Percentiles rank a stretch among this genome's conserved stretches.
These are phyloP conservation scores for Gaertneriomyces sp. DNA, from an alignment of 192 early-diverging fungal species.

Conservation along the genomic window DNA sequence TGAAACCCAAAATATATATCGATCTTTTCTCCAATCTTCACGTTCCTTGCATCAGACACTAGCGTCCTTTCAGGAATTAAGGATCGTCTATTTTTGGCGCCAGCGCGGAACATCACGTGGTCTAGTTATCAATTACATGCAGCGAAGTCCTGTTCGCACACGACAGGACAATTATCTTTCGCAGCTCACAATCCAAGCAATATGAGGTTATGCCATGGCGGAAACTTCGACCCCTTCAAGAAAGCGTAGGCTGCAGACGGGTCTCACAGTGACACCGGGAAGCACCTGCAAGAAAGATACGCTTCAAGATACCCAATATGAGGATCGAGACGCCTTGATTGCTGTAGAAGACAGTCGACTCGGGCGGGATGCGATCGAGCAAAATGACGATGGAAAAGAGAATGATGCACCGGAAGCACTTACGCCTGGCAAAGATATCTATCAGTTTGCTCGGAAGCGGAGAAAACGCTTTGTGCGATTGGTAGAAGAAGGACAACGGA, in stretches of 20 bases:
- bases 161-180: too few relatives aligned
- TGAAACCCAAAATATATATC: too few relatives aligned
- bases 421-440: conserved; percentile 27
- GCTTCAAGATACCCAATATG: conserved; percentile 1
- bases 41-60: too few relatives aligned
- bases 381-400: conserved; percentile 14
- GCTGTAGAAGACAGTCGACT: not conserved
- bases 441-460: conserved; percentile 11
- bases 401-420: not conserved
- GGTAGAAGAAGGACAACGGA: conserved; percentile 7
- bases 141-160: too few relatives aligned
- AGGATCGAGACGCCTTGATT: conserved; percentile 1
- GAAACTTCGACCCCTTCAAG: not conserved
- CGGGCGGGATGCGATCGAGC: not conserved
- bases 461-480: conserved; percentile 1
- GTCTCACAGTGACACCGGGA: conserved; percentile 11
- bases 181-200: too few relatives aligned
- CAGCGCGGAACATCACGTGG: too few relatives aligned
- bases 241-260: conserved; percentile 15
- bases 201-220: not conserved
- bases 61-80: too few relatives aligned
- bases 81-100: too few relatives aligned
- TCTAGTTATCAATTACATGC: too few relatives aligned
- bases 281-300: not conserved
- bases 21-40: too few relatives aligned